phyloP scores from a whole-genome alignment of 2,329 filamentous ascomycete species.

The Trichophyton mentagrophytes region DNA sequence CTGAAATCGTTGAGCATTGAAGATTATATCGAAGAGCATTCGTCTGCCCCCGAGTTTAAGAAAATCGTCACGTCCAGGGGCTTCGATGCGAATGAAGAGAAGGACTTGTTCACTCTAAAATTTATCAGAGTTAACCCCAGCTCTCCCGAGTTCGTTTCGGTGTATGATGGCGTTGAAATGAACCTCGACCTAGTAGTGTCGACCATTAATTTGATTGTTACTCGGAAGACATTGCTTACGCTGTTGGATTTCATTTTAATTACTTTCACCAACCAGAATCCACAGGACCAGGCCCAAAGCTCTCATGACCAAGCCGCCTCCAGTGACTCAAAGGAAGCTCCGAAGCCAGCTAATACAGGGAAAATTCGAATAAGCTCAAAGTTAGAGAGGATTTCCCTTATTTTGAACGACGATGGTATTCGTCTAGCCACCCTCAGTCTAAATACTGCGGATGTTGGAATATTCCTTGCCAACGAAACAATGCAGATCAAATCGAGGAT shows the following conservation, averaged over 20 bases:
- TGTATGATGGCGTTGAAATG: conserved; percentile 85
- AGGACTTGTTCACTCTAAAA: conserved; percentile 73
- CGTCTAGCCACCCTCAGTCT: conserved; percentile 84
- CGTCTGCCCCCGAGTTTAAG: conserved; percentile 72
- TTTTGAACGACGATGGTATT: conserved; percentile 95
- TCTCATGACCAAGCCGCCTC: conserved; percentile 16
- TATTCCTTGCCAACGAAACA: conserved; percentile 72
- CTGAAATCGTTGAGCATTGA: conserved; percentile 79
- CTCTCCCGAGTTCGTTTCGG: conserved; percentile 83
- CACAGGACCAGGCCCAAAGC: conserved; percentile 29
- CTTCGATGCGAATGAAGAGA: conserved; percentile 54
- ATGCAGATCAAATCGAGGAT: conserved; percentile 81
- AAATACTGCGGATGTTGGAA: conserved; percentile 79
- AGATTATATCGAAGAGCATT: conserved; percentile 82
- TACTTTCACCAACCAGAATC: conserved; percentile 64
- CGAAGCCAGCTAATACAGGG: conserved; percentile 37
- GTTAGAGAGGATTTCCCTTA: conserved; percentile 81
- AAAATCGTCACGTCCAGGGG: conserved; percentile 92
- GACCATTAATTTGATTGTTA: conserved; percentile 92
- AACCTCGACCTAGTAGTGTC: conserved; percentile 86
- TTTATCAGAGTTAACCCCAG: conserved; percentile 79
- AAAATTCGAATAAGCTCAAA: conserved; percentile 91
- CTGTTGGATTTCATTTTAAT: conserved; percentile 85
- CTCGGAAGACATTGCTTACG: conserved; percentile 79
- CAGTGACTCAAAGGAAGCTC: conserved; percentile 19